Conservation (phyloP, 140 eudicot species). For the Cichorium intybus region DNA sequence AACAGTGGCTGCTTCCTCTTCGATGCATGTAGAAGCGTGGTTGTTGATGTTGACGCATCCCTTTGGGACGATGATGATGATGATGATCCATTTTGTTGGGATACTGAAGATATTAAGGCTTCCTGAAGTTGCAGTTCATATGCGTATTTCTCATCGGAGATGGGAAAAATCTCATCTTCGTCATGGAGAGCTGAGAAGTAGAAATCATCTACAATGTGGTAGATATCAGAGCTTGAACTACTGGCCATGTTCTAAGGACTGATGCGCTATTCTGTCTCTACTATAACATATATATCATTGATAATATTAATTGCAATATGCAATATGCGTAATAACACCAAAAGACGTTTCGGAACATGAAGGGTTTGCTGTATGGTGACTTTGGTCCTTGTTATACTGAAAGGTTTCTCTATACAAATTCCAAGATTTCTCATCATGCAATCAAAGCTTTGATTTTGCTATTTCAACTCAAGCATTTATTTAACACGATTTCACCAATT, state of each 20-base stretch:
- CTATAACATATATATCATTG: neutral
- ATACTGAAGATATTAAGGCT: slow-evolving; percentile 23
- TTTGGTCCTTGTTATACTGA: no score
- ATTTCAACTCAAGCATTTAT: neutral
- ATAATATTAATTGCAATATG: neutral
- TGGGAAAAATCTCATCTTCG: slow-evolving; percentile 31
- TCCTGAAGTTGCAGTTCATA: slow-evolving; percentile 40
- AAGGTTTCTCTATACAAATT: neutral
- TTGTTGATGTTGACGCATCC: neutral
- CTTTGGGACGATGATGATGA: slow-evolving; percentile 15
- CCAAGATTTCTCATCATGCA: neutral
- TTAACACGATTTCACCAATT: neutral
- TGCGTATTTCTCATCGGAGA: slow-evolving; percentile 45
- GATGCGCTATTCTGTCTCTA: neutral
- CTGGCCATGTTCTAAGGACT: neutral
- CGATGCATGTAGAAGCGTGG: neutral
- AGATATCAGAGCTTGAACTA: slow-evolving; percentile 11
- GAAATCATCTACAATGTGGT: slow-evolving; percentile 35
- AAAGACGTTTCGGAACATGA: neutral
- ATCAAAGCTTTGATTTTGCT: neutral
- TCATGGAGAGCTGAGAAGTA: slow-evolving; percentile 44
- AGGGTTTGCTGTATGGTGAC: neutral
- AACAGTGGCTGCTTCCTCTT: neutral
- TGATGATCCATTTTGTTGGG: neutral
- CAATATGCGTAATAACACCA: neutral